phyloP scores from a whole-genome alignment of 495 filamentous ascomycete species.

The Penicillium goetzii region DNA sequence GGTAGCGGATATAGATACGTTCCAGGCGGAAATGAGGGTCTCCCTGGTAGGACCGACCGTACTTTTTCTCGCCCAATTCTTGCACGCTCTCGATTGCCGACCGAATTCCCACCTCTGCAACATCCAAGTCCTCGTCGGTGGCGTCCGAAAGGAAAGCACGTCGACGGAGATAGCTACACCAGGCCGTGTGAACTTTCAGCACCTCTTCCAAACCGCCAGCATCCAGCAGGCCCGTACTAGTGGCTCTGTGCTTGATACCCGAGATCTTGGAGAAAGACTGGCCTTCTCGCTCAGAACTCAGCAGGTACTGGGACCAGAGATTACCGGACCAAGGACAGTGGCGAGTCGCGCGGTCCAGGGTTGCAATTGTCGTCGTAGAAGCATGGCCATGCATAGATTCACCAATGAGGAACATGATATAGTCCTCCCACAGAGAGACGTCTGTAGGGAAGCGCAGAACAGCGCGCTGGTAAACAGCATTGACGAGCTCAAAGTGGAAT shows the following conservation, averaged over 20 bases:
- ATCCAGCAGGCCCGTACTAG: constrained; percentile 75
- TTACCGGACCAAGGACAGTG: constrained; percentile 92
- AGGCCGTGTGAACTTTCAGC: constrained; percentile 84
- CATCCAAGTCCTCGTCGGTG: constrained; percentile 85
- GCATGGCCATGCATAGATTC: constrained; percentile 43
- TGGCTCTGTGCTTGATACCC: constrained; percentile 88
- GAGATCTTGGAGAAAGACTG: constrained; percentile 79
- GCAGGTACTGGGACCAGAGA: constrained; percentile 86
- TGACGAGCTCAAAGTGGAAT: constrained; percentile 64
- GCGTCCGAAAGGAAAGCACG: constrained; percentile 75
- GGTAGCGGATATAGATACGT: constrained; percentile 86
- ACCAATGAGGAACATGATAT: constrained; percentile 69
- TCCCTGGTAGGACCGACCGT: constrained; percentile 75
- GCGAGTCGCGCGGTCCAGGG: constrained; percentile 75
- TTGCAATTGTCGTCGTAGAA: constrained; percentile 48
- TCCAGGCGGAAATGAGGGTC: constrained; percentile 88
- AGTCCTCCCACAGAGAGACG: constrained; percentile 77
- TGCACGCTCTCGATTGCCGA: constrained; percentile 82
- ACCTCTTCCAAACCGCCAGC: constrained; percentile 79
- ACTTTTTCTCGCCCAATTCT: constrained; percentile 73
- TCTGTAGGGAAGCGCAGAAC: constrained; percentile 69
- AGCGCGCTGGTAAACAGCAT: constrained; percentile 78
- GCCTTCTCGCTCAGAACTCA: constrained; percentile 76
- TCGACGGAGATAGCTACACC: constrained; percentile 90
- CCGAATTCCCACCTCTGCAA: constrained; percentile 86